Conservation (phyloP, 495 filamentous ascomycete genomes). For the Podospora sp. region DNA sequence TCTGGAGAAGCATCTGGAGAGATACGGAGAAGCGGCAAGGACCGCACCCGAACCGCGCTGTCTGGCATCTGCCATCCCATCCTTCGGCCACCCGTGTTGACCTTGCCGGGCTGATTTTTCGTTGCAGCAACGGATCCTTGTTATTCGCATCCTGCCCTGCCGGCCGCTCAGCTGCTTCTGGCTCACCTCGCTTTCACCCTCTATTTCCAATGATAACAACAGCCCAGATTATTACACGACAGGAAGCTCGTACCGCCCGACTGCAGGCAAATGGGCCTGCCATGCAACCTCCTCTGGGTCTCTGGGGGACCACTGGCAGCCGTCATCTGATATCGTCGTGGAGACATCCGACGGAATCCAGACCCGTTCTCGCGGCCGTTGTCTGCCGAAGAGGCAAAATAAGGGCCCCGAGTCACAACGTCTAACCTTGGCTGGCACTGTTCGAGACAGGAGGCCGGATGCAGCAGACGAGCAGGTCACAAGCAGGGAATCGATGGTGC, state of each 20-base stretch:
- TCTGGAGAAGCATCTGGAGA: not conserved
- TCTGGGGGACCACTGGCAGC: constrained; percentile 19
- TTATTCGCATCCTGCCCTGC: not conserved
- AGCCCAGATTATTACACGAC: not conserved
- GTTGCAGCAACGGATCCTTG: not conserved
- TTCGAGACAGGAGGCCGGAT: not conserved
- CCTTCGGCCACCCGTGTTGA: not conserved
- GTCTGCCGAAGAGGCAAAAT: not conserved
- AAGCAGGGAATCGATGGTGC: constrained; percentile 3
- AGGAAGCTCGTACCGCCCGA: constrained; percentile 19
- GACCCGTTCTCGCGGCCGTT: constrained; percentile 28
- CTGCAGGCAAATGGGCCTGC: constrained; percentile 24
- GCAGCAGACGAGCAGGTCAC: not conserved
- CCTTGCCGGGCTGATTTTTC: not conserved
- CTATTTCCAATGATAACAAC: constrained; percentile 1
- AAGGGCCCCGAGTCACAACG: constrained; percentile 9
- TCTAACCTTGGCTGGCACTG: constrained; percentile 1
- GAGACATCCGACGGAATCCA: constrained; percentile 18
- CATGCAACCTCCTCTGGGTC: constrained; percentile 25
- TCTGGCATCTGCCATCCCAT: constrained; percentile 1
- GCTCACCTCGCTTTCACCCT: constrained; percentile 6
- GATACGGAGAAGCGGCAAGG: constrained; percentile 6
- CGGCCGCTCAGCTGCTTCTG: not conserved
- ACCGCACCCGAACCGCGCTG: constrained; percentile 11
- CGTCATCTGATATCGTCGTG: constrained; percentile 28